A percentile compares a stretch with the other conserved stretches of the same genome.
These are phyloP conservation scores for Talaromyces sp. DNA, from an alignment of 2,329 filamentous ascomycete species.

Conservation along the genomic window DNA sequence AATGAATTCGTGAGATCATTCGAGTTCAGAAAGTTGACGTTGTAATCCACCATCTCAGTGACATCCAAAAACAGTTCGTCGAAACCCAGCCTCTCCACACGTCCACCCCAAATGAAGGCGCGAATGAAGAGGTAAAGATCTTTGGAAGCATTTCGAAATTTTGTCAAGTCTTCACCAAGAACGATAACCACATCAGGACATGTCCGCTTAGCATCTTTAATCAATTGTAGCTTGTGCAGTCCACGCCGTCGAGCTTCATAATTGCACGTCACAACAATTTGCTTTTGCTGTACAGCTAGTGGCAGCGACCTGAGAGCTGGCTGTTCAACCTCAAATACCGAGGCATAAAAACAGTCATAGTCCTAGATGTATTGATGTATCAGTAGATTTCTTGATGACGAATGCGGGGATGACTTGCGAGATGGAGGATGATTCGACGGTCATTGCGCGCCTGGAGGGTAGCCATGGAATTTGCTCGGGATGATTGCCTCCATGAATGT, in stretches of 20 bases:
- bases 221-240: constrained; percentile 76
- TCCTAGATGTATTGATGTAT: constrained; percentile 35
- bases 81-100: constrained; percentile 80
- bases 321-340: constrained; percentile 80
- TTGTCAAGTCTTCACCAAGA: constrained; percentile 81
- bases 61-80: constrained; percentile 86
- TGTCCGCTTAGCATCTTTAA: constrained; percentile 75
- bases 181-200: constrained; percentile 86
- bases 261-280: constrained; percentile 91
- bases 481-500: background rate
- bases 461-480: background rate
- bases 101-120: constrained; percentile 74
- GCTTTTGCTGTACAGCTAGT: constrained; percentile 87
- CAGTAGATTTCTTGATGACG: background rate
- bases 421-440: constrained; percentile 75
- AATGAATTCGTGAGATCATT: constrained; percentile 69
- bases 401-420: constrained; percentile 58
- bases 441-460: constrained; percentile 53
- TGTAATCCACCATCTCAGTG: constrained; percentile 84
- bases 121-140: constrained; percentile 73
- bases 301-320: constrained; percentile 72
- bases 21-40: constrained; percentile 69
- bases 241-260: constrained; percentile 77
- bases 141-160: constrained; percentile 86
- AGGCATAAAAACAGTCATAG: constrained; percentile 84